These are phyloP conservation scores for Carex pumila DNA, from an alignment of 176 grass and related monocot species.

Conservation along the genomic window DNA sequence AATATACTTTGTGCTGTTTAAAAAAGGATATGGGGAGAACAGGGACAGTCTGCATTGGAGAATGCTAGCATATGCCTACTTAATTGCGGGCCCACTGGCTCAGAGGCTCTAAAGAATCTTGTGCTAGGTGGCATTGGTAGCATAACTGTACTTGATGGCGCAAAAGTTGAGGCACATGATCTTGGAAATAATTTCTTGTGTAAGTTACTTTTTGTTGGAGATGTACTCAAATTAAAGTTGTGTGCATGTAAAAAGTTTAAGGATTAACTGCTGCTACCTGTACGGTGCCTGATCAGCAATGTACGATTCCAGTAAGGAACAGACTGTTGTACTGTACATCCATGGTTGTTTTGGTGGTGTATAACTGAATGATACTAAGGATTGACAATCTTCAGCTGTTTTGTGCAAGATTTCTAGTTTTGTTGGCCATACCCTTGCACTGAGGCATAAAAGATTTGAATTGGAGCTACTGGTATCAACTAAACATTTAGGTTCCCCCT, in stretches of 20 bases:
- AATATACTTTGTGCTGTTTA: not conserved
- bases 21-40: slow-evolving; percentile 56
- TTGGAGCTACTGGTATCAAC: not conserved
- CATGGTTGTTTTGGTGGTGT: not conserved
- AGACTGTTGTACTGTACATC: not conserved
- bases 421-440: not conserved
- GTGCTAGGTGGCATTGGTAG: slow-evolving; percentile 80
- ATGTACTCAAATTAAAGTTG: not conserved
- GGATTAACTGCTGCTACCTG: not conserved
- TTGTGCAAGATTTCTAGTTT: not conserved
- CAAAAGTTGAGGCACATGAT: slow-evolving; percentile 62
- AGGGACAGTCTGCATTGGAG: slow-evolving; percentile 81
- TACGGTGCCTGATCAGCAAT: not conserved
- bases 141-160: slow-evolving; percentile 75
- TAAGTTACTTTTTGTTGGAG: slow-evolving; percentile 25
- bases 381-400: not conserved
- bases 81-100: slow-evolving; percentile 75
- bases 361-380: not conserved
- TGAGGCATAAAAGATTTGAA: not conserved
- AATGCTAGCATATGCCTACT: slow-evolving; percentile 90
- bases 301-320: not conserved
- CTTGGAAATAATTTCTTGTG: slow-evolving; percentile 92
- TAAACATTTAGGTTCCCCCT: not conserved
- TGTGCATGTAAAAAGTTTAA: not conserved
- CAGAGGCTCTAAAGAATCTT: slow-evolving; percentile 82